These are phyloP conservation scores for Syzygium grande DNA, from an alignment of 345 rosid species.

Conservation along the genomic window DNA sequence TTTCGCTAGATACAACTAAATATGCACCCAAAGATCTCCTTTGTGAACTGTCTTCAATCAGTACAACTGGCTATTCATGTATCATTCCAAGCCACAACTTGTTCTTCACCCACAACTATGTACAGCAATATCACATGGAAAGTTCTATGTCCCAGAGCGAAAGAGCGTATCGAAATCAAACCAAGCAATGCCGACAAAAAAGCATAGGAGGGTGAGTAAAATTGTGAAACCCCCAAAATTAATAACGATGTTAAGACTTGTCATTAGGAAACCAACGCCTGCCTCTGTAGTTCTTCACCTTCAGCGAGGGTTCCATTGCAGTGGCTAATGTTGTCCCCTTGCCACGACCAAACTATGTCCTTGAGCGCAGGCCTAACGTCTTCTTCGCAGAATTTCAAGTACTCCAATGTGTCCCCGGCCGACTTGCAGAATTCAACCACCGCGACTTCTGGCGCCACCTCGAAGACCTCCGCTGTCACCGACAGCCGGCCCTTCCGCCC, in stretches of 20 bases:
- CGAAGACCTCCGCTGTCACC: constrained; percentile 53
- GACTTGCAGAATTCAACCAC: constrained; percentile 65
- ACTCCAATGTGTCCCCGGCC: constrained; percentile 51
- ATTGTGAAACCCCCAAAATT: background rate
- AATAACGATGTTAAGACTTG: background rate
- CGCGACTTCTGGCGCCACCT: constrained; percentile 54
- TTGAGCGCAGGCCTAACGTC: constrained; percentile 66
- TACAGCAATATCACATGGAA: background rate
- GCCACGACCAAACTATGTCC: constrained; percentile 89
- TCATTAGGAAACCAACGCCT: background rate
- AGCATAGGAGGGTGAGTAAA: background rate
- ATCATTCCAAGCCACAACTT: background rate
- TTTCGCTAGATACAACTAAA: background rate
- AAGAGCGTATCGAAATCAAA: background rate
- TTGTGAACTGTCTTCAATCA: background rate
- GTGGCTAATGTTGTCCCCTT: constrained; percentile 46
- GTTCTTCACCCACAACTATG: background rate
- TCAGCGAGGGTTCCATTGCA: background rate
- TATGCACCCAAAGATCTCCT: background rate
- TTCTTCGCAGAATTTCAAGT: constrained; percentile 48
- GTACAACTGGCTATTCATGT: background rate
- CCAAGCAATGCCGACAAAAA: background rate
- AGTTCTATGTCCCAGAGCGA: background rate
- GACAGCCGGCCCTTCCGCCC: constrained; percentile 55
- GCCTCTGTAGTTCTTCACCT: background rate